Evolutionary conservation across 1,139 yeast genomes (phyloP).

Genomic region (Zygosaccharomyces pseudobailii): DNA sequence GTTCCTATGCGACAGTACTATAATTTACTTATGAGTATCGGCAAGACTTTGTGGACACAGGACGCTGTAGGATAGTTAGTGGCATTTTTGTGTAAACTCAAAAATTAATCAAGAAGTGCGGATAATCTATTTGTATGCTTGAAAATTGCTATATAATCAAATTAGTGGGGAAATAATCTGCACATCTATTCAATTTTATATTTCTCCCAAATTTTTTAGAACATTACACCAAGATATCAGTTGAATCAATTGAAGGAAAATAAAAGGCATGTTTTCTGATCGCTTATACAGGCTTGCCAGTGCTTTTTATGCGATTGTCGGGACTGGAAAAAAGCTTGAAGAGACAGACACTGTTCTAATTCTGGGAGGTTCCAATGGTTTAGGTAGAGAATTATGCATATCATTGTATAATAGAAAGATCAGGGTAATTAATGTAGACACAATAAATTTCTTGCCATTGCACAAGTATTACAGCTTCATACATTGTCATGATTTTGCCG

Average conservation of each 20-base stretch:
- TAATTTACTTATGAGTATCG: no score
- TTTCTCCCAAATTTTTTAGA: no score
- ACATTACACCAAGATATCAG: no score
- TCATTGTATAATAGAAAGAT: constrained; percentile 6
- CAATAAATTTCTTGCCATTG: constrained; percentile 5
- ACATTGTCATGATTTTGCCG: constrained; percentile 14
- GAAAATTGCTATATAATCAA: no score
- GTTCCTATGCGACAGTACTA: no score
- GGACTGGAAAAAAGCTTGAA: constrained; percentile 12
- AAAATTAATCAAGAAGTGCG: no score
- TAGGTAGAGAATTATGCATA: constrained; percentile 12
- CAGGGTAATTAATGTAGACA: constrained; percentile 6
- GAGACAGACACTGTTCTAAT: constrained; percentile 11
- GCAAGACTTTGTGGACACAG: no score
- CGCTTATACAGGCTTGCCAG: constrained; percentile 4
- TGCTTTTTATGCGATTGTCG: constrained; percentile 8
- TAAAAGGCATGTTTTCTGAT: constrained; percentile 9
- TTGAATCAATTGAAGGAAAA: neutral
- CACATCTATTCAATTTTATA: no score
- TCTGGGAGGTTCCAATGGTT: constrained; percentile 16
- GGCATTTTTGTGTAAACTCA: no score
- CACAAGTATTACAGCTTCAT: constrained; percentile 13
- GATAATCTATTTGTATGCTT: no score
- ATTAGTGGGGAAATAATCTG: no score
- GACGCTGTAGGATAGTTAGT: no score